phyloP scores from a whole-genome alignment of 768 basidiomycete genomes.

The Chalciporus pseudorubinellus region DNA sequence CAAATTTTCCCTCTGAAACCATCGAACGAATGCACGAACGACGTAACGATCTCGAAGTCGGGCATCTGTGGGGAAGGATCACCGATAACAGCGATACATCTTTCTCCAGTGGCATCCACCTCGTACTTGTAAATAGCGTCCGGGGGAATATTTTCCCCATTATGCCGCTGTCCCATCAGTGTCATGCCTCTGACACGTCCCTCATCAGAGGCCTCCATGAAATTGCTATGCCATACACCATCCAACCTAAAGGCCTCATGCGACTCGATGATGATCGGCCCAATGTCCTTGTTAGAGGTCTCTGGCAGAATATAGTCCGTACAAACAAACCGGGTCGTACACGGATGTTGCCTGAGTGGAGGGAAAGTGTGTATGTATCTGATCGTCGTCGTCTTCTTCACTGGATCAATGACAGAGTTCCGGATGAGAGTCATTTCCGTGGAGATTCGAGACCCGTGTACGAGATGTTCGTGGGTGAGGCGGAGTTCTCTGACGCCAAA shows the following conservation, averaged over 20 bases:
- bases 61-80: slow-evolving; percentile 9
- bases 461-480: slow-evolving; percentile 18
- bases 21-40: slow-evolving; percentile 11
- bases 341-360: background rate
- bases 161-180: background rate
- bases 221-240: slow-evolving; percentile 12
- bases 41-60: background rate
- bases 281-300: background rate
- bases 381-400: slow-evolving; percentile 15
- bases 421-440: slow-evolving; percentile 15
- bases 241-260: slow-evolving; percentile 12
- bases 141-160: background rate
- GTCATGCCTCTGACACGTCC: slow-evolving; percentile 18
- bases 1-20: slow-evolving; percentile 14
- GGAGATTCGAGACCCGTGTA: slow-evolving; percentile 1
- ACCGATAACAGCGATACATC: slow-evolving; percentile 11
- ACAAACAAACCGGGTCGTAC: slow-evolving; percentile 10
- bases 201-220: slow-evolving; percentile 14
- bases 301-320: slow-evolving; percentile 15
- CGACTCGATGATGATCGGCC: slow-evolving; percentile 7
- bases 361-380: slow-evolving; percentile 20
- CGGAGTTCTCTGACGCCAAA: slow-evolving; percentile 13
- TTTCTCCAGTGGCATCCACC: slow-evolving; percentile 18
- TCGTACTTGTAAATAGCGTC: slow-evolving; percentile 11
- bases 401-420: slow-evolving; percentile 7